These are phyloP conservation scores for Protomyces arabidopsidicola DNA, from an alignment of 1,139 yeast species.

Conservation along the genomic window DNA sequence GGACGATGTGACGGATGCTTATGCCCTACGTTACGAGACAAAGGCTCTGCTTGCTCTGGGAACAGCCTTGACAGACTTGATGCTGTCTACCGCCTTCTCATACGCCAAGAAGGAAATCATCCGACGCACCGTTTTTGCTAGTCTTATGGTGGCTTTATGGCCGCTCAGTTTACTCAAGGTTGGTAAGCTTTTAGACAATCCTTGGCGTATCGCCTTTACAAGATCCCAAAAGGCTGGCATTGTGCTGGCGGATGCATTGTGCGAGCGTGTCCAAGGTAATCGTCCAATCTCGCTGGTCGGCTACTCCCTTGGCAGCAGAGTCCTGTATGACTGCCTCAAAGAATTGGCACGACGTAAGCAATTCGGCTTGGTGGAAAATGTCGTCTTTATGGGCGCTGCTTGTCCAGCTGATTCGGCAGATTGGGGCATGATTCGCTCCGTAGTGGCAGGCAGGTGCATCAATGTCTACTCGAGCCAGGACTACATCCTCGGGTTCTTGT, in stretches of 20 bases:
- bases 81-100: constrained; percentile 54
- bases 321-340: constrained; percentile 81
- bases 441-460: constrained; percentile 82
- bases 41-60: constrained; percentile 96
- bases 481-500: constrained; percentile 92
- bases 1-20: constrained; percentile 68
- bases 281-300: constrained; percentile 92
- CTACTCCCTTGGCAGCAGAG: constrained; percentile 88
- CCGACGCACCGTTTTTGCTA: constrained; percentile 77
- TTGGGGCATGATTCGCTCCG: constrained; percentile 71
- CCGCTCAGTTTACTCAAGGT: constrained; percentile 89
- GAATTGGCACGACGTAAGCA: constrained; percentile 80
- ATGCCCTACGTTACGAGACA: constrained; percentile 90
- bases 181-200: constrained; percentile 86
- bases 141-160: constrained; percentile 84
- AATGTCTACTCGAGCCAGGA: constrained; percentile 90
- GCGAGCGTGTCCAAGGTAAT: constrained; percentile 85
- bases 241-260: constrained; percentile 83
- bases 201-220: constrained; percentile 95
- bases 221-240: constrained; percentile 51
- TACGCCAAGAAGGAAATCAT: constrained; percentile 28
- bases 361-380: constrained; percentile 83
- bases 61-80: constrained; percentile 85
- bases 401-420: constrained; percentile 75
- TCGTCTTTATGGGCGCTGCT: constrained; percentile 83